Base-by-base conservation (phyloP, 495 filamentous ascomycete genomes). In the Chlorociboria aeruginascens region DNA sequence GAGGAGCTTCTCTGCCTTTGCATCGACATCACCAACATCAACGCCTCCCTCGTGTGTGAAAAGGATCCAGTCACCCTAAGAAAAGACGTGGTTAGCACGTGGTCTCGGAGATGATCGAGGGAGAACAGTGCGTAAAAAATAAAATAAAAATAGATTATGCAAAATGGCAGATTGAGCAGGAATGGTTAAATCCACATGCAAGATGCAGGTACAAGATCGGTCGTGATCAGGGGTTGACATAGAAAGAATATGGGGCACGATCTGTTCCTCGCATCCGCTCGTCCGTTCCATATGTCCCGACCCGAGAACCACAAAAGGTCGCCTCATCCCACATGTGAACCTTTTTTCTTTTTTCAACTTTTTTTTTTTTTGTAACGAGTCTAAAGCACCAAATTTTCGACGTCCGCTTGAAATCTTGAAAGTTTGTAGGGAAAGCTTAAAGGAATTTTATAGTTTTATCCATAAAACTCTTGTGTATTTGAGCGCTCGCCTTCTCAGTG, bases 41-140 rank as follows among this genome's bases (percentile, higher is more conserved):
- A 99, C 90, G 81, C 92, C 92, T 74, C 92, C 92, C 70, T 99
- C 93, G 69, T 97, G 86, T 53, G 87, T 94, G 76, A 98, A 98
- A 61, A 97, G 86, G 67, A 99, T 96, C 86, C 87, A 95, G 69
- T 99, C 92, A 61, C 93, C 92, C 92, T 98, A 52, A 25, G 33
- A 40, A 45, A 49, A 52, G 32, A 20, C n/a, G 50, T 14, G 12
- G 59, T 69, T 55, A 68, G 65, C 52, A 57, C 33, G 55, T 46
- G 44, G 38, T 17, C 20, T 25, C 20, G 32, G 16, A 39, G 36
- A 32, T 14, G 31, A 33, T 32, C 40, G 38, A 45, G 20, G n/a
- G 25, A 41, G 17, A 48, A 16, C 0, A 16, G 33, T 36, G 20
- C 32, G 10, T 13, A 29, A 43, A 29, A 43, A 29, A 56, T 52